Base-by-base conservation (phyloP, 768 basidiomycete species). In the Calocera cornea region DNA sequence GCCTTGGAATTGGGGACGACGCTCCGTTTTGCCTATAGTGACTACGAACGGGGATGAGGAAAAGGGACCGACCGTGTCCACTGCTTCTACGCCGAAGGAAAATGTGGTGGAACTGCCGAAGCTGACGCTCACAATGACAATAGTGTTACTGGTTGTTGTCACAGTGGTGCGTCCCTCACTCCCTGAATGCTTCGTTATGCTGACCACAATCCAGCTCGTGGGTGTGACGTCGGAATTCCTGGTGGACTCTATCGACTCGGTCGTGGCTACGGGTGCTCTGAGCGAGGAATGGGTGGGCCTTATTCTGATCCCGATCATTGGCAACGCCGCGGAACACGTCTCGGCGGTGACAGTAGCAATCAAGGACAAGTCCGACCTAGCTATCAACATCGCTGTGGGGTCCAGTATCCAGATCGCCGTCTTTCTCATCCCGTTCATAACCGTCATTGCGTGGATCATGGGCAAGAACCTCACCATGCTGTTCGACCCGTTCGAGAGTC, bases 271-370 rank as follows among this genome's bases (percentile, higher is more conserved):
- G 0, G 85, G 86, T 27, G 19, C 24, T 5, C 87, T 98, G 65
- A 83, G 79, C 68, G 83, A 84, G 68, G 90, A 89, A 75, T 98
- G 93, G 73, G 87, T 97, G 68, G 94, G 90, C 14, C 76, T 97
- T 40, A 92, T 98, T 71, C 79, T 98, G 16, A 82, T 98, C 8
- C 95, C 95, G 7, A 92, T 97, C 41, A 93, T 94, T 16, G 91
- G 91, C 22, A 93, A 92, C 73, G 89, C 91, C 5, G 92, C 90
- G 14, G 54, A 60, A 27, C 54, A 60, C 54, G 54, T 60, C 7
- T 60, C 34, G 5, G 70, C 70, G n/a, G 70, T 70, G 17, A 65
- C 64, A 2, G 70, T 70, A 2, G 68, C 70, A 1, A 64, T 70
- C 68, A 70, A 70, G 66, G 69, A 68, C 68, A 70, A 70, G 38